Conservation (phyloP, 2,329 filamentous ascomycete species). For the Exophiala sp. region DNA sequence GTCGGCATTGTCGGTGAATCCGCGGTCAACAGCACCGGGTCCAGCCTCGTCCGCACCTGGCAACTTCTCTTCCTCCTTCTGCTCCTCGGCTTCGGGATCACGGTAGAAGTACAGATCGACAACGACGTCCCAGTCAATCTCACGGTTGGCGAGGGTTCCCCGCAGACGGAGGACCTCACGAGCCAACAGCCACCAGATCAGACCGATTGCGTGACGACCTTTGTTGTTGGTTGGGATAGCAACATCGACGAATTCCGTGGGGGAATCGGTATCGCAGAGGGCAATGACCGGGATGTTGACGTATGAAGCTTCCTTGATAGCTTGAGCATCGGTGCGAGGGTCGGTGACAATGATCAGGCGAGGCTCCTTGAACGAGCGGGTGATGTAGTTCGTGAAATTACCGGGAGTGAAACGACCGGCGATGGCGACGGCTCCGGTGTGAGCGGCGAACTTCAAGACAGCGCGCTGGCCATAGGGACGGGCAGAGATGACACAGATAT, state of each 20-base stretch:
- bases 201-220: constrained; percentile 97
- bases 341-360: constrained; percentile 99
- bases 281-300: constrained; percentile 99
- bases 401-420: constrained; percentile 99
- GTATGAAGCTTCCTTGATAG: constrained; percentile 99
- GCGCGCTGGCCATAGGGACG: constrained; percentile 99
- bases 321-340: constrained; percentile 98
- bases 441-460: constrained; percentile 98
- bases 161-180: constrained; percentile 99
- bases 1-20: constrained; percentile 82
- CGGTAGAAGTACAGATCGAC: constrained; percentile 99
- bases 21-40: constrained; percentile 68
- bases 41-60: constrained; percentile 79
- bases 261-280: constrained; percentile 97
- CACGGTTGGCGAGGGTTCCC: constrained; percentile 90
- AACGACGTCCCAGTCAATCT: constrained; percentile 98
- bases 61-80: constrained; percentile 88
- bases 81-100: constrained; percentile 98
- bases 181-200: constrained; percentile 99
- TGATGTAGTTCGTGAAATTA: constrained; percentile 99
- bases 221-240: constrained; percentile 99
- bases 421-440: constrained; percentile 97
- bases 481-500: constrained; percentile 98
- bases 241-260: constrained; percentile 98
- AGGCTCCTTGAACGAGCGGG: constrained; percentile 99